Base-by-base conservation (phyloP, 148 eudicot species). In the Rhododendron mucronatum region DNA sequence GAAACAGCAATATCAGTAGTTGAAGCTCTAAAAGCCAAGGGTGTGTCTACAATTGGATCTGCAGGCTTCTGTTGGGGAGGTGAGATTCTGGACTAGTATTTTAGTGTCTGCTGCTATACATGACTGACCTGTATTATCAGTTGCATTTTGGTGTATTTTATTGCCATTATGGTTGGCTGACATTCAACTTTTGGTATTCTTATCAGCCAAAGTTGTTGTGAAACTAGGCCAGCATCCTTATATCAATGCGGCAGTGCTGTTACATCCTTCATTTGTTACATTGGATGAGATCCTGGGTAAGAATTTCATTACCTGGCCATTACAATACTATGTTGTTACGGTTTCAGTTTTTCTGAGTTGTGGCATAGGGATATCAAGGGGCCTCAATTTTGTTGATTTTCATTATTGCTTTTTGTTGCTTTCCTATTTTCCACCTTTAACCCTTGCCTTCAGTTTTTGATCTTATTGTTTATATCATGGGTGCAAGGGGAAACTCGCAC, bases 21-120 rank as follows among this genome's bases (percentile, higher is more conserved):
- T 67, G 92, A 92, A 83, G 91, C 92, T 86, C 75, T 95, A 59
- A 94, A 91, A 84, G 83, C 85, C 41, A 93, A 90, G 89, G 96
- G 94, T 78, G 88, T 92, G 81, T 80, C 90, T 1, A 92, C 88
- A 67, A 76, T 95, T 67, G 98, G 96, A 89, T 94, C 93, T 84
- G 96, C 92, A 82, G 96, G 98, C 55, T 91, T 88, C 50, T 95
- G 96, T 67, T 95, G 98, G 98, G 98, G 98, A 84, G 98, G 98
- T 95, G 48, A 92, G 88, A 28, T 57, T 73, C 78, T 82, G 3
- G 28, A 21, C 16, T 28, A 69, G 16, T 69, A 28, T 69, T 67
- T 28, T 2, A 11, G 16, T 0, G 28, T 28, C 75, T 69, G 75
- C 75, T 39, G 35, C 14, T 37, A 50, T 26, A 21, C 12, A 9